Evolutionary conservation across 768 basidiomycete species (phyloP), one percentile per base, ranked within the genome.

Genomic region (Amanita fuliginea): DNA sequence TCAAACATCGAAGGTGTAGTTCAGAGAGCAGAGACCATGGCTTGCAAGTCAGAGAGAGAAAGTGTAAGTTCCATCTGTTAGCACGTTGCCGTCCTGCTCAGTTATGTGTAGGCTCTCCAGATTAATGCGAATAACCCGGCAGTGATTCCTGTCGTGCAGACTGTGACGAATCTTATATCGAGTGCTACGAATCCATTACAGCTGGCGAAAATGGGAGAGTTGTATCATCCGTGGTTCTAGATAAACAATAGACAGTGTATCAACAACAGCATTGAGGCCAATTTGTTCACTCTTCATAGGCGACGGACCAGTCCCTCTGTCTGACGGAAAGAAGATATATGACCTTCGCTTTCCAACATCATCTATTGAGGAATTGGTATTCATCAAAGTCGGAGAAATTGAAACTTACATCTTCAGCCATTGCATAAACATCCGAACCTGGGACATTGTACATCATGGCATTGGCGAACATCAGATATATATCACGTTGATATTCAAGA

Each of bases 381-480:
- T 33, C 42, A 9, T 57, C 49, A 22, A 47, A 36, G n/a, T 18
- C 6, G 52, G 30, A 26, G 49, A 37, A 18, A 45, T n/a, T 18
- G 10, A 39, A 10, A 61, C 84, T 65, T 60, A 93, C 92, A 71
- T 93, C 89, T 61, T 90, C 81, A 5, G 94, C 89, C 88, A 94
- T 95, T 46, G 72, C 73, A 54, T 83, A 80, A n/a, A 95, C 83
- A 60, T 90, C 87, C 13, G 84, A 86, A 3, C 80, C 80, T 1
- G 89, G 86, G 42, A 83, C 71, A 55, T 98, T 98, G 63, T 92
- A 98, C 86, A 97, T 91, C 80, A 95, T 84, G 4, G 95, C 89
- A 63, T 98, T 97, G 6, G 91, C 87, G 64, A 96, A 95, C 85
- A 97, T 95, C 54, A 96, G 71, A 60, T 80, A 84, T 8, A 94